phyloP scores from a whole-genome alignment of 1,284 basidiomycete species.

The Ustilago bromivora region DNA sequence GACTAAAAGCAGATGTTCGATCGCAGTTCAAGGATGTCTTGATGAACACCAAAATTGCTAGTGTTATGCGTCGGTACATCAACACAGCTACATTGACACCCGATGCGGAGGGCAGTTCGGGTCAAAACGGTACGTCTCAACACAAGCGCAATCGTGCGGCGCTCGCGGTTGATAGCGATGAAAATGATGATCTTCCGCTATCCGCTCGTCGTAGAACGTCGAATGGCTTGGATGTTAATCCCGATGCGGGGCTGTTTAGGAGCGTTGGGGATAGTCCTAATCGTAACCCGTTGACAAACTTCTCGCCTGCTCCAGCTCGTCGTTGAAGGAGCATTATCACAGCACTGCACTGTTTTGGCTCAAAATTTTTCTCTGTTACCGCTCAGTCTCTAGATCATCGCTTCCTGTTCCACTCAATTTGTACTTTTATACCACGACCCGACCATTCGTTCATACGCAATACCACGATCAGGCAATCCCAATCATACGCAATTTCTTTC shows the following conservation, averaged over 20 bases:
- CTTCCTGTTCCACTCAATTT: neutral
- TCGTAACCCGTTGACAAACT: constrained; percentile 31
- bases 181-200: constrained; percentile 24
- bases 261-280: constrained; percentile 4
- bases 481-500: neutral
- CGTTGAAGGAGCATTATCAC: neutral
- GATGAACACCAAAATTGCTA: constrained; percentile 36
- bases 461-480: neutral
- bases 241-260: constrained; percentile 33
- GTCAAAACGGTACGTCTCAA: constrained; percentile 6
- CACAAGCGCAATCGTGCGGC: constrained; percentile 16
- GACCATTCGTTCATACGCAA: too few species aligned
- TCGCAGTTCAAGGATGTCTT: constrained; percentile 49
- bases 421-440: constrained; percentile 12
- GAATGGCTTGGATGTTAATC: constrained; percentile 28
- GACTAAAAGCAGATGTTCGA: constrained; percentile 44
- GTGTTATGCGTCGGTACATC: constrained; percentile 38
- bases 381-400: neutral
- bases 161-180: constrained; percentile 10
- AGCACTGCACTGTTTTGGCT: neutral
- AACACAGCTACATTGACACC: constrained; percentile 10
- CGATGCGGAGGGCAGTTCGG: constrained; percentile 9
- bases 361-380: neutral
- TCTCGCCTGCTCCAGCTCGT: constrained; percentile 16
- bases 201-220: constrained; percentile 9